A percentile compares a stretch with the other conserved stretches of the same genome.
phyloP scores from a whole-genome alignment of 2,329 filamentous ascomycete genomes.

The Penicillium sp. region DNA sequence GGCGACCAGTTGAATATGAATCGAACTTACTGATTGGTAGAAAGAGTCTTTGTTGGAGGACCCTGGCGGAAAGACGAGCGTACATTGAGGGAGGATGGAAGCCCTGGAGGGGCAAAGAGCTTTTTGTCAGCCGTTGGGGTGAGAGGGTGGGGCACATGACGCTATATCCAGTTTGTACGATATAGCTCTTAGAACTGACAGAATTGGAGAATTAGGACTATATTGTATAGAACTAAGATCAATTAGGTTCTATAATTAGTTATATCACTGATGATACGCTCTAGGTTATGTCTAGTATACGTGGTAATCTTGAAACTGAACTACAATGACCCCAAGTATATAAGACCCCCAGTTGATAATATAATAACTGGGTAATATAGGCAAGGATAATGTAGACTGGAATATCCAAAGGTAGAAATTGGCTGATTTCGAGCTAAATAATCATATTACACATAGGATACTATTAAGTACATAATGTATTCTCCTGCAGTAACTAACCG shows the following conservation, averaged over 20 bases:
- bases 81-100: slow-evolving; percentile 24
- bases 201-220: neutral
- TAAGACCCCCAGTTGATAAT: neutral
- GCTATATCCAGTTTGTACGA: neutral
- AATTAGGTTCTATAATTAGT: neutral
- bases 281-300: neutral
- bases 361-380: neutral
- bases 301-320: neutral
- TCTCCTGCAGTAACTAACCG: too few species aligned
- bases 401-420: neutral
- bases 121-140: slow-evolving; percentile 20
- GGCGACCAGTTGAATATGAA: neutral
- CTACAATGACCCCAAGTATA: neutral
- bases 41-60: slow-evolving; percentile 21
- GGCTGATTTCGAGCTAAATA: neutral
- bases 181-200: too few species aligned
- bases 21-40: slow-evolving; percentile 22
- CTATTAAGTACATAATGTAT: neutral
- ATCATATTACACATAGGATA: neutral
- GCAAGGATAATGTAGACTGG: neutral
- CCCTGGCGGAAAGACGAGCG: slow-evolving; percentile 24
- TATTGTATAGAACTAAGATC: neutral
- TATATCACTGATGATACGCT: too few species aligned
- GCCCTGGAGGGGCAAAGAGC: neutral
- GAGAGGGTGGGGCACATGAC: slow-evolving; percentile 17